phyloP scores from a whole-genome alignment of 495 filamentous ascomycete genomes.

The Xylaria venustula region DNA sequence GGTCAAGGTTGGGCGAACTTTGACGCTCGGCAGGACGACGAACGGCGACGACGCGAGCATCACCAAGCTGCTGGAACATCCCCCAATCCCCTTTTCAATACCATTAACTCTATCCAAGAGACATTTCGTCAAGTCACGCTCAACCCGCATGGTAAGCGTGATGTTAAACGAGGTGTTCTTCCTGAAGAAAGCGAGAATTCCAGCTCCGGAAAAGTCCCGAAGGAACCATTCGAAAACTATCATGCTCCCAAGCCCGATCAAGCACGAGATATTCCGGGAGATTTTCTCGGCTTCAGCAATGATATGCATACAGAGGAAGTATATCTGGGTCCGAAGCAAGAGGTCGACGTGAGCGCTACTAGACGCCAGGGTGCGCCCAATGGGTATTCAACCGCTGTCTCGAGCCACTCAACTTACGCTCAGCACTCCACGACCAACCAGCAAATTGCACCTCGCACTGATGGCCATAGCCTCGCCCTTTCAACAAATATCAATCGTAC shows the following conservation, averaged over 20 bases:
- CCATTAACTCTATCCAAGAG: constrained; percentile 15
- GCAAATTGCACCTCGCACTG: neutral
- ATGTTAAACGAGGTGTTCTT: constrained; percentile 4
- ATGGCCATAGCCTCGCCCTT: neutral
- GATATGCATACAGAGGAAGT: neutral
- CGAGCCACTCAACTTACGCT: neutral
- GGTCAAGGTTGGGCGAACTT: constrained; percentile 15
- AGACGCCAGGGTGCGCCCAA: neutral
- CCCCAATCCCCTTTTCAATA: neutral
- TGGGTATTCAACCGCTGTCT: neutral
- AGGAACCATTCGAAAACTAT: neutral
- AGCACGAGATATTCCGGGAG: neutral
- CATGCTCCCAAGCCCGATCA: neutral
- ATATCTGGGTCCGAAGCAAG: neutral
- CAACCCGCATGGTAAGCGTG: constrained; percentile 15
- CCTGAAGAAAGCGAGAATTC: neutral
- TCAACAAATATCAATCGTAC: neutral
- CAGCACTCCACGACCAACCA: too few relatives aligned
- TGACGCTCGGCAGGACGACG: constrained; percentile 20
- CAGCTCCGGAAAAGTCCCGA: constrained; percentile 1
- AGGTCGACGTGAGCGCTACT: neutral
- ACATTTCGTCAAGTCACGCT: constrained; percentile 23
- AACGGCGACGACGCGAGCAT: neutral
- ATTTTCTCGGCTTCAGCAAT: constrained; percentile 13
- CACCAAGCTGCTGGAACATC: neutral